Base-by-base conservation (phyloP, 73 alveolate genomes). In the Breviolum minutum region DNA sequence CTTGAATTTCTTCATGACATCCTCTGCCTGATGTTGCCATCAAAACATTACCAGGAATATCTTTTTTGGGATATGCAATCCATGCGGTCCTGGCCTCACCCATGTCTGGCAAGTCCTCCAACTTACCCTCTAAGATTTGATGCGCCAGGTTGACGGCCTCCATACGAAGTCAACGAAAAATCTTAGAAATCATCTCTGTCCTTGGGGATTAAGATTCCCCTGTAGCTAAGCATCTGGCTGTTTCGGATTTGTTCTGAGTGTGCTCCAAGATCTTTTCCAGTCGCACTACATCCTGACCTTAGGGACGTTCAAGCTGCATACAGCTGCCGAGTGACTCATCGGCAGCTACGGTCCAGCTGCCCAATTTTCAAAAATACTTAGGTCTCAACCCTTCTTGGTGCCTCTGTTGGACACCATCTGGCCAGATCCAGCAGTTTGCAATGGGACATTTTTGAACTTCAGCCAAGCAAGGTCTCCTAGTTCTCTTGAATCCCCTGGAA, bases 331-430 rank as follows among this genome's bases (percentile, higher is more conserved):
- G n/a, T n/a, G n/a, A n/a, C n/a, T n/a, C n/a, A n/a, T n/a, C n/a
- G n/a, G n/a, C n/a, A n/a, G n/a, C 3, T 40, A 40, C 54, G 3
- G 54, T 40, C 3, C 54, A 40, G 54, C 54, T 24, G 79, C 79
- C 29, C 29, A 48, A 19, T 48, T 11, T 74, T 14, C 27, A 80
- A 24, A 80, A 5, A 24, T 63, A 7, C 95, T 30, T 48, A 62
- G 95, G 84, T 22, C 61, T n/a, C 19, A 27, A 29, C 95, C 95
- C 62, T 88, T 88, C 86, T 88, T 88, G 86, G 95, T 88, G 73
- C 95, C 95, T 88, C 95, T 88, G 80, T 88, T 88, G 27, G 95
- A 88, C 68, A 88, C 95, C 95, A 88, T 88, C 95, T 88, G 95
- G 86, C 95, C 26, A 71, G 48, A 61, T 32, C 5, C 19, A 5